Percentiles rank a stretch among this genome's conserved stretches.
phyloP scores from a whole-genome alignment of 108 stramenopile genomes.

The Nannochloropsis salina region DNA sequence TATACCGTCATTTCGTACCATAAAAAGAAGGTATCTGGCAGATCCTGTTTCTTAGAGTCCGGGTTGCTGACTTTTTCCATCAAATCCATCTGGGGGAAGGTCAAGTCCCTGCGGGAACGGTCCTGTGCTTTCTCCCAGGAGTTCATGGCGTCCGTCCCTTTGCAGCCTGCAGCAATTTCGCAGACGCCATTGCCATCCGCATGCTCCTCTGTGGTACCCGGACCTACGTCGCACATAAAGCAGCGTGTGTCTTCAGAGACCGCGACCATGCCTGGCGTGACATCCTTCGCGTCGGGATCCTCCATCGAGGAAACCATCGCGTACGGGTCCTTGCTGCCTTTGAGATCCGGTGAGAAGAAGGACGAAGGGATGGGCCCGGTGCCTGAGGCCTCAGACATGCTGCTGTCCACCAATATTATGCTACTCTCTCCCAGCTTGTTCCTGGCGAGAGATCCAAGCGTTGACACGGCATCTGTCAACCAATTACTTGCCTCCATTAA shows the following conservation, averaged over 20 bases:
- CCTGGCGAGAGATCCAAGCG: neutral
- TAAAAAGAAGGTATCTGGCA: neutral
- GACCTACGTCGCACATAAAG: neutral
- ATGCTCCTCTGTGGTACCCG: neutral
- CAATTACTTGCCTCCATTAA: neutral
- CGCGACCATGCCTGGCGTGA: neutral
- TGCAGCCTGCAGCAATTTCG: neutral
- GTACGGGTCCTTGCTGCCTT: neutral
- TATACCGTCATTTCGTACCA: neutral
- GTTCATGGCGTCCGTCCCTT: neutral
- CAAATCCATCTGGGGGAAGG: neutral
- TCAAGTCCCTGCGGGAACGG: neutral
- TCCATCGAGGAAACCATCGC: neutral
- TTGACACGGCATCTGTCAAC: constrained; percentile 3
- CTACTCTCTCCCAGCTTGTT: neutral
- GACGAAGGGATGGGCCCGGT: neutral
- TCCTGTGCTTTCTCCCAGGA: neutral
- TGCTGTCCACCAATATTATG: neutral
- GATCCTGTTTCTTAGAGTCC: neutral
- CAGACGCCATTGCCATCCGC: constrained; percentile 12
- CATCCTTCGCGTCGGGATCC: neutral
- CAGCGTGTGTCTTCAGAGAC: neutral
- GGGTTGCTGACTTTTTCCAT: neutral
- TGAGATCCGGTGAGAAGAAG: neutral
- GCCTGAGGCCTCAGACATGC: neutral